These are phyloP conservation scores for Jacaranda copaia DNA, from an alignment of 257 asterid species.

Conservation along the genomic window DNA sequence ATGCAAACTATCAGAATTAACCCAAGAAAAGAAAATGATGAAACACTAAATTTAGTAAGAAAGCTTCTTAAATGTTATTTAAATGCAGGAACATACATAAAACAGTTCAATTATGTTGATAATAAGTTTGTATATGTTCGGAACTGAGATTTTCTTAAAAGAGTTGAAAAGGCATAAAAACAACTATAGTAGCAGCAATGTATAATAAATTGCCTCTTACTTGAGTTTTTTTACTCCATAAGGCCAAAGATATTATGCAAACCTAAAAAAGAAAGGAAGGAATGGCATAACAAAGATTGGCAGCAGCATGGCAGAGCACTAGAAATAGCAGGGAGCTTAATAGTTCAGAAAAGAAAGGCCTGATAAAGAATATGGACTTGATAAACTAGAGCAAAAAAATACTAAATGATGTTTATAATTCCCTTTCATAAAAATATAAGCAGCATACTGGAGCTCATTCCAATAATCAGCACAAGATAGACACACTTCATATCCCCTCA, in stretches of 20 bases:
- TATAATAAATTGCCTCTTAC: neutral
- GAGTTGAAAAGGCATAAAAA: too few species aligned
- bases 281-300: neutral
- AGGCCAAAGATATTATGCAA: neutral
- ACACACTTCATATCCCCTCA: neutral
- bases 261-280: neutral
- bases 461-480: conserved; percentile 8
- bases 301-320: neutral
- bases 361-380: neutral
- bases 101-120: too few species aligned
- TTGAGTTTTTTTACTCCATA: neutral
- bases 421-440: neutral
- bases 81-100: neutral
- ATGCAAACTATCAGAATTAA: neutral
- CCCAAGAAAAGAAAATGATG: neutral
- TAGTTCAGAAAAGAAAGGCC: neutral
- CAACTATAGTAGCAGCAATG: neutral
- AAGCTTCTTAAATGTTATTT: neutral
- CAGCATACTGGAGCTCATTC: neutral
- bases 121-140: too few species aligned
- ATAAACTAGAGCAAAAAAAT: neutral
- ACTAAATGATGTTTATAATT: neutral
- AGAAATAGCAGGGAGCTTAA: neutral
- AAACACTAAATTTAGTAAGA: neutral
- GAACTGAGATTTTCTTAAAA: too few species aligned